phyloP scores from a whole-genome alignment of 139 green algal genomes.

The Ettlia oleoabundans region DNA sequence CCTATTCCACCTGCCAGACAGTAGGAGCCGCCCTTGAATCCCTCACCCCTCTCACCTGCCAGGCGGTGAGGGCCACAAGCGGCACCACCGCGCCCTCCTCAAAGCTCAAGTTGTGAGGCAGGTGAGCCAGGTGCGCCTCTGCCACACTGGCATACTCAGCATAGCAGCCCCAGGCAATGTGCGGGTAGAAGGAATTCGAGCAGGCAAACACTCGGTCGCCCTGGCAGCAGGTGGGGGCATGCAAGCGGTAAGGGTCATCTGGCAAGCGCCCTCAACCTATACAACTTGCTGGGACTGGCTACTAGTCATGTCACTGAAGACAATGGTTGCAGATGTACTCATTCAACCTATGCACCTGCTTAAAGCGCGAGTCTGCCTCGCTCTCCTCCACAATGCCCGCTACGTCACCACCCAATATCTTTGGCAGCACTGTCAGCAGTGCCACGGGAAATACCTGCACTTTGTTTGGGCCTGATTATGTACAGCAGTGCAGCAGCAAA shows the following conservation, averaged over 20 bases:
- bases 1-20: too few relatives aligned
- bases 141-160: background rate
- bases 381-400: background rate
- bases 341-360: background rate
- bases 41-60: too few relatives aligned
- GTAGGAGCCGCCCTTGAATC: too few relatives aligned
- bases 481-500: too few relatives aligned
- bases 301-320: too few relatives aligned
- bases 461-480: too few relatives aligned
- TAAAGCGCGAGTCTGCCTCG: background rate
- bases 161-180: background rate
- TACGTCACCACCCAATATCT: conserved; percentile 4
- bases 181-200: conserved; percentile 12
- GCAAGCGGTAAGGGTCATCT: too few relatives aligned
- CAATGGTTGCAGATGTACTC: too few relatives aligned
- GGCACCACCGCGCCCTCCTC: conserved; percentile 5
- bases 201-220: conserved; percentile 17
- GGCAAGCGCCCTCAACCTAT: too few relatives aligned
- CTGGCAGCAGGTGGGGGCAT: background rate
- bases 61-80: conserved; percentile 22
- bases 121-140: background rate
- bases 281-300: too few relatives aligned
- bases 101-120: conserved; percentile 6
- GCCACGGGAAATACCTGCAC: conserved; percentile 8
- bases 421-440: background rate